A percentile compares a stretch with the other conserved stretches of the same genome.
Evolutionary conservation across 306 rosid species (phyloP).

Genomic region (Begonia masoniana): DNA sequence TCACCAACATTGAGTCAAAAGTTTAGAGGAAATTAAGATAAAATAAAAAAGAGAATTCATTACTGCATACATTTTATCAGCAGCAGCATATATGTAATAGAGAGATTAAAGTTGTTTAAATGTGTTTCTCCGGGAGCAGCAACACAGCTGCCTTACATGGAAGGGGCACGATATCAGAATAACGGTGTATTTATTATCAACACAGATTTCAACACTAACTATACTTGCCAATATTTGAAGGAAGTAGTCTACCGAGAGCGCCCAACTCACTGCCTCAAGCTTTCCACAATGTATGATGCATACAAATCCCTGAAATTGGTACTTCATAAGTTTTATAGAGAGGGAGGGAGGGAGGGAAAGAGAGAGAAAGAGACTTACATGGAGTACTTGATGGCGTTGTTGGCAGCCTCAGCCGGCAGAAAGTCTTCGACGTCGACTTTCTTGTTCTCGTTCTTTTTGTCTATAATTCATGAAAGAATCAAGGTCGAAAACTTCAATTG

Average conservation of each 20-base stretch:
- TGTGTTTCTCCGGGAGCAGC: too few species aligned
- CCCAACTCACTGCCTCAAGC: constrained; percentile 62
- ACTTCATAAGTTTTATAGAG: constrained; percentile 11
- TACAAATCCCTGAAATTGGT: constrained; percentile 65
- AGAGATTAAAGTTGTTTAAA: too few species aligned
- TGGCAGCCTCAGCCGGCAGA: constrained; percentile 70
- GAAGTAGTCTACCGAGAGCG: too few species aligned
- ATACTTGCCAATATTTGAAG: too few species aligned
- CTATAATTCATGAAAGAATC: constrained; percentile 31
- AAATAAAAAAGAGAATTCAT: too few species aligned
- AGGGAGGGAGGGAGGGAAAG: not conserved
- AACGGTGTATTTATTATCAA: not conserved
- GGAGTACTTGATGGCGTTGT: constrained; percentile 75
- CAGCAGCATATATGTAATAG: too few species aligned
- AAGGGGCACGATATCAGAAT: too few species aligned
- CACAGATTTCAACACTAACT: not conserved
- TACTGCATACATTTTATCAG: too few species aligned
- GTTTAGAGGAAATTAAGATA: too few species aligned
- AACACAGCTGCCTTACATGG: too few species aligned
- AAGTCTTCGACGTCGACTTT: constrained; percentile 89
- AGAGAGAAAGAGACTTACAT: constrained; percentile 35
- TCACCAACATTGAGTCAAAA: too few species aligned
- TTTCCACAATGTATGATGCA: constrained; percentile 81
- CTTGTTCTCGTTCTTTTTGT: constrained; percentile 98
- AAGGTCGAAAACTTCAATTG: constrained; percentile 25